phyloP scores from a whole-genome alignment of 768 basidiomycete species.

The Lactifluus echinatus region DNA sequence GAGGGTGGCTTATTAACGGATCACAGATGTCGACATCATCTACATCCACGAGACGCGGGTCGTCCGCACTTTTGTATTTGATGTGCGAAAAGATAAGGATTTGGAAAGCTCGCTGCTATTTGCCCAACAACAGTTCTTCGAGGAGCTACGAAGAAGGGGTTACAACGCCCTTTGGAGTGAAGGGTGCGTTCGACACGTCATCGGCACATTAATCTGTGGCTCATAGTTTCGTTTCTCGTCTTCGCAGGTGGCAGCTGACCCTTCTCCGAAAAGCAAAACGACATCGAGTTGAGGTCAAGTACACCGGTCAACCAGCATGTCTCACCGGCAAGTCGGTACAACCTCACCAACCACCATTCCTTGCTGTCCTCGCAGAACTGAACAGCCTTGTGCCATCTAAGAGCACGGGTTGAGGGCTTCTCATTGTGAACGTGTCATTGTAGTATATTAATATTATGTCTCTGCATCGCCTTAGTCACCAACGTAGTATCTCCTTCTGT shows the following conservation, averaged over 20 bases:
- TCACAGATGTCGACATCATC: slow-evolving; percentile 49
- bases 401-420: background rate
- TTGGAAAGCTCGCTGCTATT: slow-evolving; percentile 48
- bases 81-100: slow-evolving; percentile 42
- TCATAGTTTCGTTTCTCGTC: background rate
- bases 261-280: slow-evolving; percentile 52
- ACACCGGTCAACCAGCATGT: slow-evolving; percentile 58
- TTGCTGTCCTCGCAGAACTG: slow-evolving; percentile 47
- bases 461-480: background rate
- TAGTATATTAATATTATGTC: slow-evolving; percentile 15
- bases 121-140: slow-evolving; percentile 54
- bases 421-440: slow-evolving; percentile 6
- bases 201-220: background rate
- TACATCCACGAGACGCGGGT: slow-evolving; percentile 45
- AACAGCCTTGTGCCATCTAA: slow-evolving; percentile 1
- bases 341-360: slow-evolving; percentile 52
- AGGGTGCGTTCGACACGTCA: slow-evolving; percentile 37
- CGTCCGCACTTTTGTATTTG: slow-evolving; percentile 55
- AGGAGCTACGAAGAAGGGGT: slow-evolving; percentile 43
- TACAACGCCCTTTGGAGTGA: slow-evolving; percentile 61
- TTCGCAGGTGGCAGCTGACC: slow-evolving; percentile 56
- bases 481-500: background rate
- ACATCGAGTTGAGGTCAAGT: slow-evolving; percentile 61
- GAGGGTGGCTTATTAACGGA: background rate
- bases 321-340: slow-evolving; percentile 40